phyloP scores from a whole-genome alignment of 2,329 filamentous ascomycete species.

The Pseudopyricularia javanii region DNA sequence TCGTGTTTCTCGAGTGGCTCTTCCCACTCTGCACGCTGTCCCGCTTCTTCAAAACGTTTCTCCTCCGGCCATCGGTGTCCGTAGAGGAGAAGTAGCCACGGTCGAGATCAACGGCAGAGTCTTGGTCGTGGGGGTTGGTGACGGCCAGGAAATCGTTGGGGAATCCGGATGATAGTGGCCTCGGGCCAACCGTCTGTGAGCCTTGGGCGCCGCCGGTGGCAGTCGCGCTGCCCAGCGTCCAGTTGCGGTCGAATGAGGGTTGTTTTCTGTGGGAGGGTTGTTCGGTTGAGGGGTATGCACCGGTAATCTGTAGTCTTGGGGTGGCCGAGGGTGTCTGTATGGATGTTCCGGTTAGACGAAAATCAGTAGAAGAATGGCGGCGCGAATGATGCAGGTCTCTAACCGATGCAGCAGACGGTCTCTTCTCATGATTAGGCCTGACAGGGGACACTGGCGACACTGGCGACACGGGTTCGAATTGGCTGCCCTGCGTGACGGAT shows the following conservation, averaged over 20 bases:
- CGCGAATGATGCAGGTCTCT: conserved; percentile 74
- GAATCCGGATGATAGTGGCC: conserved; percentile 41
- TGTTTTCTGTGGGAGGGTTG: conserved; percentile 44
- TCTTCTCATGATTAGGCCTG: conserved; percentile 37
- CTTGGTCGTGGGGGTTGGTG: conserved; percentile 26
- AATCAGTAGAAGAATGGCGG: conserved; percentile 79
- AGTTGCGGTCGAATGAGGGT: conserved; percentile 58
- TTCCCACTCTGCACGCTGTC: conserved; percentile 49
- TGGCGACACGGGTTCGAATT: conserved; percentile 26
- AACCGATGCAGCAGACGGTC: conserved; percentile 71
- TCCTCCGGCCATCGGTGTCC: conserved; percentile 63
- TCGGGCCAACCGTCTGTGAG: conserved; percentile 8
- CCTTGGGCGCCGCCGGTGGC: conserved; percentile 12
- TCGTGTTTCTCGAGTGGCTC: conserved; percentile 57
- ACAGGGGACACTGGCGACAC: conserved; percentile 27
- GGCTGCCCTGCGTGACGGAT: conserved; percentile 37
- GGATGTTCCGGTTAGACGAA: conserved; percentile 31
- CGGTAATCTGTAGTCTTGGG: conserved; percentile 29
- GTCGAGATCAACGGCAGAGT: conserved; percentile 54
- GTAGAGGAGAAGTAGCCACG: conserved; percentile 89
- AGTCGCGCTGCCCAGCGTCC: conserved; percentile 48
- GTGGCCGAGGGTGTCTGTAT: conserved; percentile 17
- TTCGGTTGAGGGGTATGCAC: conserved; percentile 27
- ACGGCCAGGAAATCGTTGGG: conserved; percentile 26
- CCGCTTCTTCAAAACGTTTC: conserved; percentile 73